phyloP scores from a whole-genome alignment of 345 rosid species.

The Murraya paniculata region DNA sequence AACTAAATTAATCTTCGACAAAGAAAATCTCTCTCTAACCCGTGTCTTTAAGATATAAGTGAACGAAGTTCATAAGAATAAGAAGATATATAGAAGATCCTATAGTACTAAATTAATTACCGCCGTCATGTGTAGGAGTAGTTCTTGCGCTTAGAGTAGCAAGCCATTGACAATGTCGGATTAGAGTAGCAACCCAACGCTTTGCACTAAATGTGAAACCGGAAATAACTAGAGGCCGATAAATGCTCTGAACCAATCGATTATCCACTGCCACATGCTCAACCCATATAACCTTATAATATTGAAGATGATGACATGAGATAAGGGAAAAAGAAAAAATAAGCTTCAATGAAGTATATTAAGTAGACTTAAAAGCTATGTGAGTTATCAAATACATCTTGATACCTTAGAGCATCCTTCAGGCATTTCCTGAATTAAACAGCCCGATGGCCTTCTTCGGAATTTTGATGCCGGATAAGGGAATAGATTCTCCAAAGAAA shows the following conservation, averaged over 20 bases:
- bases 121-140: neutral
- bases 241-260: slow-evolving; percentile 23
- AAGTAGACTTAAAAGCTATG: neutral
- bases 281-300: slow-evolving; percentile 48
- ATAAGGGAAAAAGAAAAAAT: neutral
- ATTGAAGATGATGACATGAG: neutral
- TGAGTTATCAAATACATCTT: no score
- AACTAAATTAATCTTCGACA: no score
- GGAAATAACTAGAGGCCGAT: slow-evolving; percentile 27
- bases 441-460: slow-evolving; percentile 51
- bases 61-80: neutral
- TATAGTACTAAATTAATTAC: slow-evolving; percentile 11
- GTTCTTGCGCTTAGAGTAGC: slow-evolving; percentile 9
- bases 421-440: slow-evolving; percentile 36
- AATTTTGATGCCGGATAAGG: slow-evolving; percentile 22
- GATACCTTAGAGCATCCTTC: slow-evolving; percentile 35
- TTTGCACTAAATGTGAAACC: slow-evolving; percentile 47
- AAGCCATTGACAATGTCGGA: slow-evolving; percentile 30
- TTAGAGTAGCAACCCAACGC: slow-evolving; percentile 46
- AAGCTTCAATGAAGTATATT: neutral
- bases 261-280: slow-evolving; percentile 52
- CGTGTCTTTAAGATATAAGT: neutral
- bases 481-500: slow-evolving; percentile 42
- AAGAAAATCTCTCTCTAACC: neutral
- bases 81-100: neutral